Conservation (phyloP, 371 early-diverging fungal species). For the Actinomucor elegans region DNA sequence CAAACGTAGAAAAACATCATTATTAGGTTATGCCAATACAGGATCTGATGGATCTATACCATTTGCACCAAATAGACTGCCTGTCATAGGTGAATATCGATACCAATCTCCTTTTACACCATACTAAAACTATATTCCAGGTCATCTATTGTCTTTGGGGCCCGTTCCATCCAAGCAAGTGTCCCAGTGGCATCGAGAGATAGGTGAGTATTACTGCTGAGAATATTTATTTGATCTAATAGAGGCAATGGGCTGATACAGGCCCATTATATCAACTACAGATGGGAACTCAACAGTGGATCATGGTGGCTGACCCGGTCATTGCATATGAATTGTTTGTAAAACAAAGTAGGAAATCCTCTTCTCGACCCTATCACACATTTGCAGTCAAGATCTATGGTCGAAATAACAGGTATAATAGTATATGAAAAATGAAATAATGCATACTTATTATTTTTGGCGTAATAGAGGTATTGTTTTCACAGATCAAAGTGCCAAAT, state of each 20-base stretch:
- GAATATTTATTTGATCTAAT: no score
- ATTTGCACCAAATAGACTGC: background rate
- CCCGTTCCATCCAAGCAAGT: slow-evolving; percentile 3
- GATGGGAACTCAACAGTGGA: slow-evolving; percentile 18
- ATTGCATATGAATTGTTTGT: slow-evolving; percentile 20
- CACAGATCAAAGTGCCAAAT: background rate
- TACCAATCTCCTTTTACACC: no score
- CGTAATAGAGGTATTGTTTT: slow-evolving; percentile 2
- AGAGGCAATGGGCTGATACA: no score
- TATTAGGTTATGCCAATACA: background rate
- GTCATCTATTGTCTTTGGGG: slow-evolving; percentile 14
- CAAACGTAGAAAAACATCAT: background rate
- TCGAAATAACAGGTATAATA: slow-evolving; percentile 10
- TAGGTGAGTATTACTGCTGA: background rate
- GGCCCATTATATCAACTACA: slow-evolving; percentile 15
- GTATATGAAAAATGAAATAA: background rate
- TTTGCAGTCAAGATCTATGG: slow-evolving; percentile 7
- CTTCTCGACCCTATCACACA: slow-evolving; percentile 8
- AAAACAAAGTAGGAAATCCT: slow-evolving; percentile 5
- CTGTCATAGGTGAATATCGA: background rate
- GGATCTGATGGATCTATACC: background rate
- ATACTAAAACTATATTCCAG: background rate
- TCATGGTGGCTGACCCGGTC: slow-evolving; percentile 13
- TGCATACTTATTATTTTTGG: background rate
- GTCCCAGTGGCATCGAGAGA: slow-evolving; percentile 14